Conservation (phyloP, 257 asterid genomes). For the Forsythia suspensa region DNA sequence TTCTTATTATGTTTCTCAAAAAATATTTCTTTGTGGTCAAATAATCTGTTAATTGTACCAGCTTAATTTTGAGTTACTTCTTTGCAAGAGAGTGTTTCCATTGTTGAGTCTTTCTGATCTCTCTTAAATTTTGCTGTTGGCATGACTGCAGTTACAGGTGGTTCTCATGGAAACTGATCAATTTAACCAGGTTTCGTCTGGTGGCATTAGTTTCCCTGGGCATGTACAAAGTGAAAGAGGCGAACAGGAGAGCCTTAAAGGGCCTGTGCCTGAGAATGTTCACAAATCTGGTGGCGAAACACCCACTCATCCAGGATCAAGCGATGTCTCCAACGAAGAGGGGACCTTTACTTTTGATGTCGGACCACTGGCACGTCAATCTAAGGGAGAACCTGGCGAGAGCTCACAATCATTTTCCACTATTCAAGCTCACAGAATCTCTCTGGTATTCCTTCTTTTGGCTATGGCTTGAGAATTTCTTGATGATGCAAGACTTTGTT, state of each 20-base stretch:
- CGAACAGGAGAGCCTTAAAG: constrained; percentile 26
- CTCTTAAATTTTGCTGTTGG: constrained; percentile 16
- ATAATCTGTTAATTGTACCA: neutral
- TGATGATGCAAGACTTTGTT: constrained; percentile 1
- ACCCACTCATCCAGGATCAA: constrained; percentile 33
- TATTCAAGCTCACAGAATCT: constrained; percentile 47
- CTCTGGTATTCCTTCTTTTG: constrained; percentile 45
- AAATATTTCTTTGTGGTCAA: neutral
- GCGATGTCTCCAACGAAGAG: constrained; percentile 46
- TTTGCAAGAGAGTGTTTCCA: neutral
- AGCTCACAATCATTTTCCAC: constrained; percentile 40
- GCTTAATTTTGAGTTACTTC: neutral
- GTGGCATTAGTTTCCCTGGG: constrained; percentile 31
- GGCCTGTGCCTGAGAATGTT: constrained; percentile 29
- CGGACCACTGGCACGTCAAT: constrained; percentile 47
- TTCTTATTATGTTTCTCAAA: neutral
- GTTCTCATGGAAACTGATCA: constrained; percentile 38
- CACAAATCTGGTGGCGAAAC: constrained; percentile 19
- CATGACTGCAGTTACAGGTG: constrained; percentile 45
- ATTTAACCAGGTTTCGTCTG: constrained; percentile 30
- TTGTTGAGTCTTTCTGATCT: neutral
- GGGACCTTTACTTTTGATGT: constrained; percentile 59
- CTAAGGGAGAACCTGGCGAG: constrained; percentile 44
- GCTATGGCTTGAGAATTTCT: constrained; percentile 14
- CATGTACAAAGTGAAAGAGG: constrained; percentile 35